Evolutionary conservation across 2,329 filamentous ascomycete species (phyloP).

Genomic region (Sarocladiaceae sp.): DNA sequence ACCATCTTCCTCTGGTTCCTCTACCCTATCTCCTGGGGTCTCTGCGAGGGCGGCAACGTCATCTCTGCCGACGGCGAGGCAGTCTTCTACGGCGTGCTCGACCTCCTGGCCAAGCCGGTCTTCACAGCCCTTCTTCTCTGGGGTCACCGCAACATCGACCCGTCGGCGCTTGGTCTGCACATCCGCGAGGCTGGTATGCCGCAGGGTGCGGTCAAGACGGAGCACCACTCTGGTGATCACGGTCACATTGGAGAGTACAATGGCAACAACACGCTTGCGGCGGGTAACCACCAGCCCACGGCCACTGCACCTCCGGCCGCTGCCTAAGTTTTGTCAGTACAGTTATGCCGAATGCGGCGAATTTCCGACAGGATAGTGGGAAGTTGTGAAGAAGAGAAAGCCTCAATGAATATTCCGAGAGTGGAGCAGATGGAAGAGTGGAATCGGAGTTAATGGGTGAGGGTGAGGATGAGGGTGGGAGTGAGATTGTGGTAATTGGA

Average conservation of each 20-base stretch:
- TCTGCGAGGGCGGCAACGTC: slow-evolving; percentile 45
- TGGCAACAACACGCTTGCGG: not conserved
- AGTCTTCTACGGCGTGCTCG: slow-evolving; percentile 62
- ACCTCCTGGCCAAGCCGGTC: slow-evolving; percentile 57
- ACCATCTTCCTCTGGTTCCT: slow-evolving; percentile 51
- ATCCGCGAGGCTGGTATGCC: slow-evolving; percentile 20
- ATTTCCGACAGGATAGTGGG: too few relatives aligned
- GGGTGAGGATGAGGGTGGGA: too few relatives aligned
- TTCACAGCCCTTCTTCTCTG: slow-evolving; percentile 56
- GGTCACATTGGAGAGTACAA: slow-evolving; percentile 10
- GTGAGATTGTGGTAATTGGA: too few relatives aligned
- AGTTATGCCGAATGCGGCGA: too few relatives aligned
- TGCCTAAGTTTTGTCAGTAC: not conserved
- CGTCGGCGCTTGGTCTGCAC: slow-evolving; percentile 46
- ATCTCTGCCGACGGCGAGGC: slow-evolving; percentile 59
- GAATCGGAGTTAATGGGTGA: not conserved
- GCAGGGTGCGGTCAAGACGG: slow-evolving; percentile 3
- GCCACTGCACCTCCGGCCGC: not conserved
- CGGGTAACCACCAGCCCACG: slow-evolving; percentile 4
- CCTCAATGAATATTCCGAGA: not conserved
- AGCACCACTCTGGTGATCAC: slow-evolving; percentile 9
- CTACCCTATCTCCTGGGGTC: slow-evolving; percentile 47
- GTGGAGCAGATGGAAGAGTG: not conserved
- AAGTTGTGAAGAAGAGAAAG: not conserved
- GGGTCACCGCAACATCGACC: slow-evolving; percentile 57